Conservation (phyloP, 2,329 filamentous ascomycete species). For the Phialophora expanda region DNA sequence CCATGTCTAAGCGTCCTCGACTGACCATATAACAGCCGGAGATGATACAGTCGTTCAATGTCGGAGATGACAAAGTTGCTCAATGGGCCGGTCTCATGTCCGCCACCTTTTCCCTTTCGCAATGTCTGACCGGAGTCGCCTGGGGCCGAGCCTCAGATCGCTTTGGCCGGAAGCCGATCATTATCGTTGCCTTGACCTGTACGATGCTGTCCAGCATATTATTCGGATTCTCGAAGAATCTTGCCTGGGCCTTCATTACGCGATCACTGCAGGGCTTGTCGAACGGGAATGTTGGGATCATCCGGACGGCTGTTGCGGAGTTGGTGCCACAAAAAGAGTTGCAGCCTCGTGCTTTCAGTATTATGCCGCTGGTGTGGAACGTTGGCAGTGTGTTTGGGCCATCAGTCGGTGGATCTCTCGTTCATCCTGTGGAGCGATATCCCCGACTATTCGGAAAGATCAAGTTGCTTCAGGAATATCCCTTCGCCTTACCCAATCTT, state of each 20-base stretch:
- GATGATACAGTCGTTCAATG: conserved; percentile 80
- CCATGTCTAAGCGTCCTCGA: not conserved
- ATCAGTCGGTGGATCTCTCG: conserved; percentile 83
- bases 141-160: conserved; percentile 80
- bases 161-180: conserved; percentile 80
- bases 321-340: conserved; percentile 85
- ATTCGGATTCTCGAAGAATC: conserved; percentile 80
- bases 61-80: conserved; percentile 73
- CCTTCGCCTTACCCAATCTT: conserved; percentile 84
- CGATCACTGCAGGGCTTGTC: conserved; percentile 79
- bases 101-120: conserved; percentile 72
- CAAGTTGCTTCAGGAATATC: conserved; percentile 73
- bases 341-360: conserved; percentile 84
- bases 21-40: conserved; percentile 61
- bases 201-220: conserved; percentile 82
- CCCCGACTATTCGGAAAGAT: conserved; percentile 71
- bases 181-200: conserved; percentile 73
- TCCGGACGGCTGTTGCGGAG: conserved; percentile 89
- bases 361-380: conserved; percentile 93
- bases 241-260: conserved; percentile 78
- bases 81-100: conserved; percentile 80
- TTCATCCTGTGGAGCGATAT: conserved; percentile 76
- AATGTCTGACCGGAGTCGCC: conserved; percentile 72
- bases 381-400: conserved; percentile 88
- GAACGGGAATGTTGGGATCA: conserved; percentile 94